Percentiles rank a stretch among this genome's conserved stretches.
phyloP scores from a whole-genome alignment of 495 filamentous ascomycete species.

The Diplogelasinospora grovesii region DNA sequence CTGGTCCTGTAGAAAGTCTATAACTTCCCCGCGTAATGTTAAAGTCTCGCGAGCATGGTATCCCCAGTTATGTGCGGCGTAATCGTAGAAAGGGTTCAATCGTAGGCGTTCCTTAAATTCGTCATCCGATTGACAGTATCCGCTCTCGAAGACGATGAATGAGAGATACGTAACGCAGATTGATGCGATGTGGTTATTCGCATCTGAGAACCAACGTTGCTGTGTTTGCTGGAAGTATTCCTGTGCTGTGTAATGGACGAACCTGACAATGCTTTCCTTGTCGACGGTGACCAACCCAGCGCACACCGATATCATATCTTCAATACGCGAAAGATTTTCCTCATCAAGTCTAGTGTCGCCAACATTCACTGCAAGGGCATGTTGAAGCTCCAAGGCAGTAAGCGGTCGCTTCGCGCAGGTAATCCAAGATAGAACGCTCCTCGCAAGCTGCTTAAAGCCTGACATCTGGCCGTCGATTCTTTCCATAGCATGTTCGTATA shows the following conservation, averaged over 20 bases:
- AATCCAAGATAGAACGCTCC: neutral
- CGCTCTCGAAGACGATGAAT: slow-evolving; percentile 26
- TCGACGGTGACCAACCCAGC: slow-evolving; percentile 48
- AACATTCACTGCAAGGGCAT: slow-evolving; percentile 21
- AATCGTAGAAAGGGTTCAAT: slow-evolving; percentile 31
- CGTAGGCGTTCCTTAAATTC: slow-evolving; percentile 22
- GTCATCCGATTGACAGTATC: slow-evolving; percentile 18
- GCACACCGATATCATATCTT: slow-evolving; percentile 41
- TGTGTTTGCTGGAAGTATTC: slow-evolving; percentile 41
- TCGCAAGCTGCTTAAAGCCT: neutral
- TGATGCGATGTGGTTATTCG: slow-evolving; percentile 26
- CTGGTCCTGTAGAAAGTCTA: slow-evolving; percentile 13
- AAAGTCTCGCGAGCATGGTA: slow-evolving; percentile 24
- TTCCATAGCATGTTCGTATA: slow-evolving; percentile 4
- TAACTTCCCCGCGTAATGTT: neutral
- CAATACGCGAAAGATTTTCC: slow-evolving; percentile 29
- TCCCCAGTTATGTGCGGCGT: slow-evolving; percentile 41
- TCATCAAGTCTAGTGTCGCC: slow-evolving; percentile 27
- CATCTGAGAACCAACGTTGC: slow-evolving; percentile 27
- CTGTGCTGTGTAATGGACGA: slow-evolving; percentile 51
- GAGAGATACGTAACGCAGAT: slow-evolving; percentile 41
- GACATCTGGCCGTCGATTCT: slow-evolving; percentile 1
- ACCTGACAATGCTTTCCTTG: slow-evolving; percentile 33
- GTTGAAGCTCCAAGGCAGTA: neutral
- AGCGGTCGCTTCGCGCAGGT: slow-evolving; percentile 2